Evolutionary conservation across 2,329 filamentous ascomycete genomes (phyloP), one percentile per base, ranked within the genome.

Genomic region (Teratosphaeria destructans): DNA sequence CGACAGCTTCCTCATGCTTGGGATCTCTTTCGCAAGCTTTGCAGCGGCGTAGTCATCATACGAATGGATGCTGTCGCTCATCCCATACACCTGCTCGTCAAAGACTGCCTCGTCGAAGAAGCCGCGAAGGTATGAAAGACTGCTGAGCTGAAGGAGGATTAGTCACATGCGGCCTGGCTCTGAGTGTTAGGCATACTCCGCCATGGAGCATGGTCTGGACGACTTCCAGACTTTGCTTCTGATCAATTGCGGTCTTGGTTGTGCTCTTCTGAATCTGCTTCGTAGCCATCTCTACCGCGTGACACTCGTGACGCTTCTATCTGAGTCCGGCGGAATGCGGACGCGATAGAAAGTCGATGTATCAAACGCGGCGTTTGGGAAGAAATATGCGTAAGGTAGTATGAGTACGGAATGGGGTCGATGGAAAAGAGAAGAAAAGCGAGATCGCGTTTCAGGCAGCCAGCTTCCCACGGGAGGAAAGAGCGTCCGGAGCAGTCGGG

Each of bases 171-270:
- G 7, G 29, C 27, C 23, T 8, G 10, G 16, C 10, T 6, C 32
- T 14, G 4, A 11, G 12, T 32, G 16, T 55, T 23, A 23, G 12
- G 72, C 76, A 70, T 62, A 79, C 75, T 19, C 75, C 75, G 52
- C 76, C 72, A 63, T 79, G 78, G 10, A 81, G 65, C 64, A 79
- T 72, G 3, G 77, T 78, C 66, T 79, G 77, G 14, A 78, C 72
- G 49, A 79, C 66, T 58, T 78, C 76, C 47, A 75, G 68, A 60
- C 77, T 80, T 62, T 80, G 78, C 57, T 74, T 70, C 59, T 76
- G 75, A 14, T 63, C 64, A 49, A 71, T 61, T n/a, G 60, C 61
- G 8, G 68, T 69, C 52, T 66, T 67, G 54, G 68, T 73, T 2
- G 60, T 61, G 32, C 66, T 59, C 59, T 64, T 63, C 61, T 67